Evolutionary conservation across 345 rosid genomes (phyloP).

Genomic region (Punica granatum): DNA sequence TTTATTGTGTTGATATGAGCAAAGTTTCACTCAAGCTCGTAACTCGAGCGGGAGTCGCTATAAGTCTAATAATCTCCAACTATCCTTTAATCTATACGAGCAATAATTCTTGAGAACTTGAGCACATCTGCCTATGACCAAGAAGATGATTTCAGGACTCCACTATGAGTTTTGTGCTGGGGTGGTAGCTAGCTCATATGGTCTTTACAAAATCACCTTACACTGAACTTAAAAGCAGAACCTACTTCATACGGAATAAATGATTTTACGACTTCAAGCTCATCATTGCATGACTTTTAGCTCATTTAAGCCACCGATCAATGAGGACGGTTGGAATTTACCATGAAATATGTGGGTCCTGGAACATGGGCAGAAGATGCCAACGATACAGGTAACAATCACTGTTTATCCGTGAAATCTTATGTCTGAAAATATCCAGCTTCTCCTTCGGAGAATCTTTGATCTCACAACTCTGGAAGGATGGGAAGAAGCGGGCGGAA

Average conservation of each 20-base stretch:
- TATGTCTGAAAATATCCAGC: background rate
- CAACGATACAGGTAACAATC: slow-evolving; percentile 68
- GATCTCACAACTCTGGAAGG: slow-evolving; percentile 61
- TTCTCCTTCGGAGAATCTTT: background rate
- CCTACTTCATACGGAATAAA: background rate
- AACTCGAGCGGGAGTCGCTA: slow-evolving; percentile 72
- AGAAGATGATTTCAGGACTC: background rate
- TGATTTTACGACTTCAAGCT: background rate
- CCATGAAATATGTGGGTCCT: slow-evolving; percentile 1
- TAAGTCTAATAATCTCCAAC: slow-evolving; percentile 31
- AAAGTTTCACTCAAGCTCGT: slow-evolving; percentile 70
- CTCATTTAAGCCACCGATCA: background rate
- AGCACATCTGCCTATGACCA: background rate
- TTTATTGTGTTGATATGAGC: slow-evolving; percentile 77
- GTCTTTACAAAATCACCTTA: background rate
- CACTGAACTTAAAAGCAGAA: background rate
- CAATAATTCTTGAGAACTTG: background rate
- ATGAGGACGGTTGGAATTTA: slow-evolving; percentile 13
- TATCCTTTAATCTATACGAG: background rate
- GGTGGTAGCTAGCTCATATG: background rate
- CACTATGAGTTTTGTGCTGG: background rate
- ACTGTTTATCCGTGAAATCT: background rate
- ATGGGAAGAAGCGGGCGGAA: slow-evolving; percentile 66
- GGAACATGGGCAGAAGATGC: slow-evolving; percentile 71
- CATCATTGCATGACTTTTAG: background rate